Evolutionary conservation across 148 eudicot genomes (phyloP).

Genomic region (Agrostemma githago): DNA sequence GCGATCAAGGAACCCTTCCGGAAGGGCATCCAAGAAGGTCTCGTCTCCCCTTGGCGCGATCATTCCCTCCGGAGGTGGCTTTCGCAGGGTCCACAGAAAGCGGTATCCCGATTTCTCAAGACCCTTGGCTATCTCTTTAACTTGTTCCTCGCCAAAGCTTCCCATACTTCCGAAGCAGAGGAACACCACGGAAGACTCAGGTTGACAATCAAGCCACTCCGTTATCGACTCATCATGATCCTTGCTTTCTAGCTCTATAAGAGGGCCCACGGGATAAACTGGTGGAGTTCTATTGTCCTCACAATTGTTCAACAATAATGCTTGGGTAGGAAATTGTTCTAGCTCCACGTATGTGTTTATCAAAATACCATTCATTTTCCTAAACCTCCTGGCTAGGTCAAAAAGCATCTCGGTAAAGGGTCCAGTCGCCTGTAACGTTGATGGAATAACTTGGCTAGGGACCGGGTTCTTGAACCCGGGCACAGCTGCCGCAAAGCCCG

Average conservation of each 20-base stretch:
- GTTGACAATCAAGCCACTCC: slow-evolving; percentile 2
- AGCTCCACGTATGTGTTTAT: background rate
- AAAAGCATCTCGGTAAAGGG: background rate
- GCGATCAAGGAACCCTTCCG: slow-evolving; percentile 1
- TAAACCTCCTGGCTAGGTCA: background rate
- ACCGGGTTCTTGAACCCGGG: slow-evolving; percentile 5
- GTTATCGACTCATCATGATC: background rate
- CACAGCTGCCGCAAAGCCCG: background rate
- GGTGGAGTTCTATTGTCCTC: background rate
- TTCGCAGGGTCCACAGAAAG: slow-evolving; percentile 4
- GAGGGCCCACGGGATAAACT: slow-evolving; percentile 8
- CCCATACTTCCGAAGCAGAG: slow-evolving; percentile 5
- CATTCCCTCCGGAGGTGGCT: background rate
- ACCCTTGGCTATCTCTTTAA: slow-evolving; percentile 3
- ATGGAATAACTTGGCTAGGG: slow-evolving; percentile 5
- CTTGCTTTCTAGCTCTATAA: background rate
- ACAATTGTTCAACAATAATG: background rate
- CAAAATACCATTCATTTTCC: slow-evolving; percentile 2
- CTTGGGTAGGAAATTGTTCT: background rate
- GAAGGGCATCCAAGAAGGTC: slow-evolving; percentile 3
- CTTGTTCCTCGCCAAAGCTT: background rate
- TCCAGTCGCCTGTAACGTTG: background rate
- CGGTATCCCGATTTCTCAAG: background rate
- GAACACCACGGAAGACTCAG: background rate
- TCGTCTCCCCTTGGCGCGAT: background rate